These are phyloP conservation scores for Talaromyces sp. DNA, from an alignment of 2,329 filamentous ascomycete genomes.

Conservation along the genomic window DNA sequence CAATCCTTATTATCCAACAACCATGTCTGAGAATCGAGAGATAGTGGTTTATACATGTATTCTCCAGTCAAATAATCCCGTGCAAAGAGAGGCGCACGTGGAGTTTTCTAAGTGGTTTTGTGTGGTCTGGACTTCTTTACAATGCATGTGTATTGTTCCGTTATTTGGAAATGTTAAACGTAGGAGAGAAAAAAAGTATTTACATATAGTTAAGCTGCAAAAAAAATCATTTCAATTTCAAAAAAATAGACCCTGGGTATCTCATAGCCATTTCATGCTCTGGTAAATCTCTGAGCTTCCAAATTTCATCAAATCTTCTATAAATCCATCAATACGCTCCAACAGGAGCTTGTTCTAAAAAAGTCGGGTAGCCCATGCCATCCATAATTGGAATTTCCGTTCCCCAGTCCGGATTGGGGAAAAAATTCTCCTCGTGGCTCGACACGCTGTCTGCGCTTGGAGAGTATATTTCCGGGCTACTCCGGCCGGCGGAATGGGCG, in stretches of 20 bases:
- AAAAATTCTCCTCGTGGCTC: neutral
- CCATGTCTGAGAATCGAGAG: too few species aligned
- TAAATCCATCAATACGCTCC: neutral
- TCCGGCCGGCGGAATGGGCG: neutral
- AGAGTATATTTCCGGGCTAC: neutral
- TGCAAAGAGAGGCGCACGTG: neutral
- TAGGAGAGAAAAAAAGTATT: neutral
- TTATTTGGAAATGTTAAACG: neutral
- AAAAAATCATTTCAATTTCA: neutral
- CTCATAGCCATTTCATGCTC: neutral
- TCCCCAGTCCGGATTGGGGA: slow-evolving; percentile 3
- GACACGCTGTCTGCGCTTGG: neutral
- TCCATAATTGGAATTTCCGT: slow-evolving; percentile 6
- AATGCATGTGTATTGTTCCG: neutral
- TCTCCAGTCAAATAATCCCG: too few species aligned
- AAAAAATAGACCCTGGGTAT: neutral
- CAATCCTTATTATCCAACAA: too few species aligned
- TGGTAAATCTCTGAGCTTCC: neutral
- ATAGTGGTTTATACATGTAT: too few species aligned
- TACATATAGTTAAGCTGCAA: neutral
- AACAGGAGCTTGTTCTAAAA: neutral
- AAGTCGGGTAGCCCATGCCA: slow-evolving; percentile 5
- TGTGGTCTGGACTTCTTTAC: neutral
- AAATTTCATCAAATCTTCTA: neutral
- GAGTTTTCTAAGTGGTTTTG: neutral